Conservation (phyloP, 75 land plant genomes). For the Pinus tabuliformis region DNA sequence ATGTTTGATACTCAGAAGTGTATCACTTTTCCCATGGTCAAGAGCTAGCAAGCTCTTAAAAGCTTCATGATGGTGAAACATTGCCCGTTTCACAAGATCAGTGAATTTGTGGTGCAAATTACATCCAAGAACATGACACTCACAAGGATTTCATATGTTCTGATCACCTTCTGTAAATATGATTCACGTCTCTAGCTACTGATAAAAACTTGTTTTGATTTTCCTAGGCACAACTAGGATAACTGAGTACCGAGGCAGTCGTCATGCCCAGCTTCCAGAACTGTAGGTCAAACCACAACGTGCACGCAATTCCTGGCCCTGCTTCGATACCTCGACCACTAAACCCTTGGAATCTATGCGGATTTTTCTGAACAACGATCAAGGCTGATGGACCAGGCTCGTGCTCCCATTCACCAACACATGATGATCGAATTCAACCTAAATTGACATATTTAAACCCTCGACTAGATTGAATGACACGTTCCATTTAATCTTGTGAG, state of each 20-base stretch:
- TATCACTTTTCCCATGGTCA: conserved; percentile 12
- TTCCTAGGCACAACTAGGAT: conserved; percentile 94
- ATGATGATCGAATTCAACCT: no score
- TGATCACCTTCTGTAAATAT: conserved; percentile 11
- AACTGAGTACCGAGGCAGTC: no score
- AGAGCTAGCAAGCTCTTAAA: conserved; percentile 74
- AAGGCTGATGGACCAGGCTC: conserved; percentile 46
- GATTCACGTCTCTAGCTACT: neutral
- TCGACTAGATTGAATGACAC: no score
- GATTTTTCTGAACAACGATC: conserved; percentile 28
- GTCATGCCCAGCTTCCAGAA: no score
- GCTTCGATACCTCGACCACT: conserved; percentile 22
- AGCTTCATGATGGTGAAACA: conserved; percentile 82
- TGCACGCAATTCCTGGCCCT: conserved; percentile 24
- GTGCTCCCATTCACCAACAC: conserved; percentile 24
- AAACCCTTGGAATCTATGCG: conserved; percentile 39
- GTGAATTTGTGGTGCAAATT: conserved; percentile 33
- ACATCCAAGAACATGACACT: conserved; percentile 84
- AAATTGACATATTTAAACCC: no score
- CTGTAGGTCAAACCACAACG: no score
- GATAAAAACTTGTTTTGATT: conserved; percentile 41
- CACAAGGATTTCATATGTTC: conserved; percentile 47
- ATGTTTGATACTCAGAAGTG: conserved; percentile 39
- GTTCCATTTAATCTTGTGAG: no score
- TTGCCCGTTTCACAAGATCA: conserved; percentile 23